phyloP scores from a whole-genome alignment of 805 yeast species.

The Candida yuanshanica region DNA sequence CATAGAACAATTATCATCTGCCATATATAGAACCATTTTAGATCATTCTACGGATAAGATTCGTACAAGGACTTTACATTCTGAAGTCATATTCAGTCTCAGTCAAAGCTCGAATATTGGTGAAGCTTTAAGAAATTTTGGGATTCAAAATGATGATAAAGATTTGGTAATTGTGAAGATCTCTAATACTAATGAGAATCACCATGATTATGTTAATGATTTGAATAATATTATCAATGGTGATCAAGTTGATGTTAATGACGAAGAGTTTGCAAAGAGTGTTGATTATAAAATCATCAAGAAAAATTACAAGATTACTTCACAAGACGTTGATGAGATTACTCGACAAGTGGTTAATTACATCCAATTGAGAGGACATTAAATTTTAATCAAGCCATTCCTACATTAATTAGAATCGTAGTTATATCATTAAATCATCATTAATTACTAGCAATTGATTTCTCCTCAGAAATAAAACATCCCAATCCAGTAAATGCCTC shows the following conservation, averaged over 20 bases:
- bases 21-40: conserved; percentile 53
- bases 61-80: conserved; percentile 61
- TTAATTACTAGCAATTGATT: conserved; percentile 17
- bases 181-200: conserved; percentile 20
- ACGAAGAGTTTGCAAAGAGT: conserved; percentile 25
- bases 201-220: conserved; percentile 11
- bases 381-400: too few relatives aligned
- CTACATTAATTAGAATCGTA: too few relatives aligned
- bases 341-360: conserved; percentile 42
- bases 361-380: conserved; percentile 43
- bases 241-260: conserved; percentile 27
- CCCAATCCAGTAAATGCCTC: conserved; percentile 90
- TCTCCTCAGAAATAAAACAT: conserved; percentile 66
- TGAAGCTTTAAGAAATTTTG: conserved; percentile 68
- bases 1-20: conserved; percentile 54
- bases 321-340: conserved; percentile 14
- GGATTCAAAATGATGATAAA: conserved; percentile 46
- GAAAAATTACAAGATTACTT: conserved; percentile 19
- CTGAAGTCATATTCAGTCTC: conserved; percentile 64
- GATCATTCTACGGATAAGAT: conserved; percentile 42
- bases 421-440: not conserved
- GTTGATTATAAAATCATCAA: conserved; percentile 31
- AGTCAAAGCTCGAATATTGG: conserved; percentile 66
- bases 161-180: conserved; percentile 50
- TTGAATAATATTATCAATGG: conserved; percentile 30